These are phyloP conservation scores for Zygosaccharomyces pseudobailii DNA, from an alignment of 1,139 yeast species.

Conservation along the genomic window DNA sequence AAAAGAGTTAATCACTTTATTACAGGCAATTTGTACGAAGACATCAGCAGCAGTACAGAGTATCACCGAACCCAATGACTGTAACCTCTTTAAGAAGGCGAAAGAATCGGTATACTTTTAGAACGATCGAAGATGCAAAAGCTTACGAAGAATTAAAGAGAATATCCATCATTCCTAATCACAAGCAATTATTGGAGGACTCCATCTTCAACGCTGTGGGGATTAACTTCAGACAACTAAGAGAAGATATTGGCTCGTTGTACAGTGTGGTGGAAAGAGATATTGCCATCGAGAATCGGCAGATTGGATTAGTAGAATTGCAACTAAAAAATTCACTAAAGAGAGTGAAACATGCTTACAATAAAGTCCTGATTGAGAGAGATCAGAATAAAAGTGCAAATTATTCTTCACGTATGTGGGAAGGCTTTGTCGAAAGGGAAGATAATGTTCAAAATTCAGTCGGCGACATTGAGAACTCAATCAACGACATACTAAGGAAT, in stretches of 20 bases:
- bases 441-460: not conserved
- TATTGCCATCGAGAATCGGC: slow-evolving; percentile 22
- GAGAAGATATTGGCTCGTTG: slow-evolving; percentile 19
- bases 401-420: slow-evolving; percentile 9
- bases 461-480: slow-evolving; percentile 3
- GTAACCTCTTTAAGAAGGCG: slow-evolving; percentile 1
- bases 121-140: slow-evolving; percentile 11
- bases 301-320: slow-evolving; percentile 22
- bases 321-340: slow-evolving; percentile 23
- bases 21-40: no score
- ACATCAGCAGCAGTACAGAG: no score
- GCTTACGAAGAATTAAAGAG: slow-evolving; percentile 17
- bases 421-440: slow-evolving; percentile 1
- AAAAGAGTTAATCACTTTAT: no score
- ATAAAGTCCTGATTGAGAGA: slow-evolving; percentile 16
- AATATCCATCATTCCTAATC: slow-evolving; percentile 13
- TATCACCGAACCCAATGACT: not conserved
- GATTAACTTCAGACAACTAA: slow-evolving; percentile 22
- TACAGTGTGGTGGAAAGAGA: slow-evolving; percentile 23
- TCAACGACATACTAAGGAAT: slow-evolving; percentile 7
- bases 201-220: slow-evolving; percentile 24
- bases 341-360: slow-evolving; percentile 21
- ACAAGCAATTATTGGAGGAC: slow-evolving; percentile 15
- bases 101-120: slow-evolving; percentile 6
- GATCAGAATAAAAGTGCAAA: slow-evolving; percentile 5